Conservation (phyloP, 2,329 filamentous ascomycete genomes). For the Ophiostoma australiae region DNA sequence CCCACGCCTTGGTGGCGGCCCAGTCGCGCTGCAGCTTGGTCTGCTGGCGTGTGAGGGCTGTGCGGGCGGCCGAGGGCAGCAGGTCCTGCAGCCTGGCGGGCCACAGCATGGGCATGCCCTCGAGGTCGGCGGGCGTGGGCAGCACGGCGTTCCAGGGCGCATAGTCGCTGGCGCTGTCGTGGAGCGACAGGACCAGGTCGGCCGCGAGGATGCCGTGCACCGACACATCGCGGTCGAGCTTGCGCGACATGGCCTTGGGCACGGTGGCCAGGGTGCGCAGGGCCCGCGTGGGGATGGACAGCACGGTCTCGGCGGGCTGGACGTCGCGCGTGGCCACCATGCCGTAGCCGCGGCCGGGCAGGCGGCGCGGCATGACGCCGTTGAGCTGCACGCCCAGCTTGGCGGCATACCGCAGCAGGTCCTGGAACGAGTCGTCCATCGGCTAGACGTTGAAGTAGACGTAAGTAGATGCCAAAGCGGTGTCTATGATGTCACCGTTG, state of each 20-base stretch:
- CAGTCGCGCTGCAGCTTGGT: conserved; percentile 41
- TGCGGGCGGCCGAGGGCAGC: conserved; percentile 42
- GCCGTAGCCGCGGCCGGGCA: conserved; percentile 71
- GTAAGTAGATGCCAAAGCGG: neutral
- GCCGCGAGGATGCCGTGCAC: conserved; percentile 71
- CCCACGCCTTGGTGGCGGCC: conserved; percentile 24
- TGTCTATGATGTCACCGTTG: neutral
- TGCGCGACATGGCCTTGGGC: conserved; percentile 47
- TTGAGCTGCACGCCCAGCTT: conserved; percentile 61
- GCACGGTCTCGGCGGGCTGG: conserved; percentile 53
- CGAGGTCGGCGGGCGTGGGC: conserved; percentile 58
- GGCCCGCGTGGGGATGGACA: conserved; percentile 59
- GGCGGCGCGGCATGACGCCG: conserved; percentile 60
- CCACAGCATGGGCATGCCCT: conserved; percentile 47
- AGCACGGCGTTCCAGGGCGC: conserved; percentile 61
- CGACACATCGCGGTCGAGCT: conserved; percentile 51
- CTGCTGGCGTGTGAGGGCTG: conserved; percentile 51
- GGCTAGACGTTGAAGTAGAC: neutral
- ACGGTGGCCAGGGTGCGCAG: conserved; percentile 62
- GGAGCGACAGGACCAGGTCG: conserved; percentile 46
- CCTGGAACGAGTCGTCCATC: conserved; percentile 24
- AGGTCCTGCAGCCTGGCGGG: conserved; percentile 41
- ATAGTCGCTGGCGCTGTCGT: conserved; percentile 47
- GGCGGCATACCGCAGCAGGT: conserved; percentile 53
- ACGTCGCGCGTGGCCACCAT: conserved; percentile 66